Evolutionary conservation across 768 basidiomycete genomes (phyloP).

Genomic region (Russula ochroleuca): DNA sequence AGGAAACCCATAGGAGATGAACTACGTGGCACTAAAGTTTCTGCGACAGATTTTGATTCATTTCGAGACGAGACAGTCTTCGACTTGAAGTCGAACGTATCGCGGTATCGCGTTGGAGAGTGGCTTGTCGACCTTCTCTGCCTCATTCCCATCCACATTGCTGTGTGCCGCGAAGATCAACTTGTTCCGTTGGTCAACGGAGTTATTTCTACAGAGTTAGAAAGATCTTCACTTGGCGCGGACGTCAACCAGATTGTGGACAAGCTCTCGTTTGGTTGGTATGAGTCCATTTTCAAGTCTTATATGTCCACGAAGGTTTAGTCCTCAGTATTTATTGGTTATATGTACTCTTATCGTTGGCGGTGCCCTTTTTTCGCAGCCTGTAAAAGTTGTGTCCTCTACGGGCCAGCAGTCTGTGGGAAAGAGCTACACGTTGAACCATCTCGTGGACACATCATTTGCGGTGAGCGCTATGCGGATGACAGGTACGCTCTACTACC

Average conservation of each 20-base stretch:
- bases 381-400: constrained; percentile 60
- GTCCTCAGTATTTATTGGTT: background rate
- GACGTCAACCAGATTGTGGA: constrained; percentile 57
- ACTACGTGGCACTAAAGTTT: constrained; percentile 36
- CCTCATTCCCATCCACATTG: constrained; percentile 61
- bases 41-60: constrained; percentile 32
- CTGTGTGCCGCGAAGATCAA: constrained; percentile 38
- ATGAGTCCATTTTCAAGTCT: constrained; percentile 58
- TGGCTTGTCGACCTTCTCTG: constrained; percentile 61
- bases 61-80: constrained; percentile 27
- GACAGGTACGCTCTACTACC: constrained; percentile 37
- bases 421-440: constrained; percentile 55
- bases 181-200: constrained; percentile 14
- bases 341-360: background rate
- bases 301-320: constrained; percentile 54
- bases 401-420: constrained; percentile 69
- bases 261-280: constrained; percentile 56
- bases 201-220: constrained; percentile 41
- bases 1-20: constrained; percentile 49
- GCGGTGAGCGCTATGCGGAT: constrained; percentile 62
- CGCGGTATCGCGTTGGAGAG: constrained; percentile 48
- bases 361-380: constrained; percentile 36
- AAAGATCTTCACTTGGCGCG: constrained; percentile 50
- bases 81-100: constrained; percentile 29
- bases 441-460: constrained; percentile 60